These are phyloP conservation scores for Alternaria sp. DNA, from an alignment of 2,329 filamentous ascomycete species.

Conservation along the genomic window DNA sequence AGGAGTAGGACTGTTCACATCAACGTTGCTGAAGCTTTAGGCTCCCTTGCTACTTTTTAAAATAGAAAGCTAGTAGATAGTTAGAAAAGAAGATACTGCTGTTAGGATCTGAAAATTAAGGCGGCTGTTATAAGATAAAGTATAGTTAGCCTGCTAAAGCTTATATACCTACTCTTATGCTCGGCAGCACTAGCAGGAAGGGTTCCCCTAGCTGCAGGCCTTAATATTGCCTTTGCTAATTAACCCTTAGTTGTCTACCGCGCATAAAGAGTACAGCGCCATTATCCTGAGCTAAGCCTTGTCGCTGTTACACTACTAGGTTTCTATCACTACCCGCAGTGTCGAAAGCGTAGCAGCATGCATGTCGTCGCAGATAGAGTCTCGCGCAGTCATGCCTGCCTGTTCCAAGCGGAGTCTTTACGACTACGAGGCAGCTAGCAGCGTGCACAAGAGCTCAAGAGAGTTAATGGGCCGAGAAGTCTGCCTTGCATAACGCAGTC, in stretches of 20 bases:
- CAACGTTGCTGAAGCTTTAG: no score
- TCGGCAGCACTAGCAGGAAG: neutral
- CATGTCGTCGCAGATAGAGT: no score
- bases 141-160: neutral
- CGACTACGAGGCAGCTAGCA: no score
- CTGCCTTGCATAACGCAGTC: no score
- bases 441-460: no score
- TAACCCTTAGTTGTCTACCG: conserved; percentile 4
- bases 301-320: conserved; percentile 1
- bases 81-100: neutral
- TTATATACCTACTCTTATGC: conserved; percentile 1
- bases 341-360: no score
- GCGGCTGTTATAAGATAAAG: neutral
- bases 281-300: conserved; percentile 2
- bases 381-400: no score
- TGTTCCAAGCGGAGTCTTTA: no score
- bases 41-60: no score
- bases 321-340: no score
- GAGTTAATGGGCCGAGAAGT: no score
- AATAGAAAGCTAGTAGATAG: neutral
- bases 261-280: conserved; percentile 5
- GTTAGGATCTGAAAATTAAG: neutral
- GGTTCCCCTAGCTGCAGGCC: neutral
- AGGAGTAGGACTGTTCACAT: no score
- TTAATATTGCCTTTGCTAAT: conserved; percentile 4